Conservation (phyloP, 1,284 basidiomycete genomes). For the Marasmius fiardii region DNA sequence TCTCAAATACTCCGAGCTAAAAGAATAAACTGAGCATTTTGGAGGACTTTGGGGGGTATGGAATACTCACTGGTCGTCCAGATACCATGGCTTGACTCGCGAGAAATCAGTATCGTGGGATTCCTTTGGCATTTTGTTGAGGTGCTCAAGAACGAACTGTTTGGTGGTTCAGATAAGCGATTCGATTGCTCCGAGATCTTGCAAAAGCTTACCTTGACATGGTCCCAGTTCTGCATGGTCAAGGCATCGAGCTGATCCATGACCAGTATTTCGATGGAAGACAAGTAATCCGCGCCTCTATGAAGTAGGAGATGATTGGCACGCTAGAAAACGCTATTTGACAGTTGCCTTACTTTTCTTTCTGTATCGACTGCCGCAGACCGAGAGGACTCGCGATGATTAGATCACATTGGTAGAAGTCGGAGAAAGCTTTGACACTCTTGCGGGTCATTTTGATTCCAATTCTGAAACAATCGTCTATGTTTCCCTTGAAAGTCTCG, state of each 20-base stretch:
- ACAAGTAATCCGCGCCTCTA: constrained; percentile 86
- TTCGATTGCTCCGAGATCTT: neutral
- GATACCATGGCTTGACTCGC: constrained; percentile 95
- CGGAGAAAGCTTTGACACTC: constrained; percentile 82
- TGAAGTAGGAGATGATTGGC: constrained; percentile 5
- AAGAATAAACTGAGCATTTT: constrained; percentile 1
- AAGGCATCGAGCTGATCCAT: constrained; percentile 92
- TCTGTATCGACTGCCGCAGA: constrained; percentile 89
- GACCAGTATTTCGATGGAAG: constrained; percentile 92
- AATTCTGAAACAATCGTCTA: constrained; percentile 93
- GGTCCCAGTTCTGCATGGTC: constrained; percentile 99
- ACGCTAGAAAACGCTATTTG: neutral
- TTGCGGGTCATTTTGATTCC: constrained; percentile 94
- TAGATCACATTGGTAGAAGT: constrained; percentile 89
- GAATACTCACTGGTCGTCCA: constrained; percentile 80
- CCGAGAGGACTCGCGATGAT: constrained; percentile 94
- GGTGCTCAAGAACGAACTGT: constrained; percentile 83
- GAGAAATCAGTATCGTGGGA: constrained; percentile 96
- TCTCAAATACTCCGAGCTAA: constrained; percentile 76
- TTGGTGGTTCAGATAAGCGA: constrained; percentile 5
- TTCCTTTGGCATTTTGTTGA: constrained; percentile 90
- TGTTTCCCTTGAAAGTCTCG: constrained; percentile 94
- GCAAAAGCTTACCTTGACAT: constrained; percentile 68
- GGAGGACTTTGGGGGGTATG: neutral
- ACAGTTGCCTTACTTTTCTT: constrained; percentile 71